phyloP scores from a whole-genome alignment of 345 rosid species.

The Sonneratia caseolaris region DNA sequence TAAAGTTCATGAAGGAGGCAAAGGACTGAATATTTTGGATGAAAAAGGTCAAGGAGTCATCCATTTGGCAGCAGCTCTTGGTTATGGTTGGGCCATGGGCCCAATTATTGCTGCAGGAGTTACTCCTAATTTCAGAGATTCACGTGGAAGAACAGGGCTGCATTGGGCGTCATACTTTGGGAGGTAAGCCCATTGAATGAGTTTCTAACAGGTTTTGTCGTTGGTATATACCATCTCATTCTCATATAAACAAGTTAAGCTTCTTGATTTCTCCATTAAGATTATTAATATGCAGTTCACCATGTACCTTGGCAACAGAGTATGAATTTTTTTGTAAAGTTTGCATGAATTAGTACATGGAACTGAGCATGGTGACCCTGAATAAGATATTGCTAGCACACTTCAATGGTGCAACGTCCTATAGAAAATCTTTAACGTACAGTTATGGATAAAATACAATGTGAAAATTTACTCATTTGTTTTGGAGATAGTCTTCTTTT shows the following conservation, averaged over 20 bases:
- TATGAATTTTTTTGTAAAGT: background rate
- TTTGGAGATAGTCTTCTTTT: background rate
- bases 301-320: background rate
- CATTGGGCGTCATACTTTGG: conserved; percentile 70
- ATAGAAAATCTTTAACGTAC: background rate
- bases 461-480: background rate
- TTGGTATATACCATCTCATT: background rate
- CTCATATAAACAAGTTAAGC: background rate
- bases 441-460: background rate
- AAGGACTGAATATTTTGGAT: conserved; percentile 39
- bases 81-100: conserved; percentile 50
- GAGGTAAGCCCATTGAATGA: conserved; percentile 27
- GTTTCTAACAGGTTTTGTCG: background rate
- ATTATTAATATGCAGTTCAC: background rate
- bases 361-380: background rate
- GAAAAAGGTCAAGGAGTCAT: conserved; percentile 50
- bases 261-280: background rate
- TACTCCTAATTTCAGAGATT: conserved; percentile 50
- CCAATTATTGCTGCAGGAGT: conserved; percentile 42
- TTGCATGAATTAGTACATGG: background rate
- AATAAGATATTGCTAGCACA: background rate
- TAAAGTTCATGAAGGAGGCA: conserved; percentile 40
- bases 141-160: conserved; percentile 47
- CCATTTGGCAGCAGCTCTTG: conserved; percentile 57
- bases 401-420: background rate